These are phyloP conservation scores for Coelastrella sp. DNA, from an alignment of 139 green algal species.

Conservation along the genomic window DNA sequence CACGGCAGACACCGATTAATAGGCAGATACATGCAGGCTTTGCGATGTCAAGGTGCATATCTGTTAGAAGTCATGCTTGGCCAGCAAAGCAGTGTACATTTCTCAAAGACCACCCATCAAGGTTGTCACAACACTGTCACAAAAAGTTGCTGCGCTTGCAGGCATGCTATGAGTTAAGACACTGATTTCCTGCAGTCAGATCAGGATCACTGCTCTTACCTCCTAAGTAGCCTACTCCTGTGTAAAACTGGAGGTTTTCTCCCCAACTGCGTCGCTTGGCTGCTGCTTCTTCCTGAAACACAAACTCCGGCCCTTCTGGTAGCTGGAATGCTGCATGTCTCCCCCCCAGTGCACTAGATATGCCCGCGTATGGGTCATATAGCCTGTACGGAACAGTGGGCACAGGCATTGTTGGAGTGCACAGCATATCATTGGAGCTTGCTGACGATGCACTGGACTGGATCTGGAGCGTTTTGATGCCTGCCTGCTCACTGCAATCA, in stretches of 20 bases:
- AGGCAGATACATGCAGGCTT: too few relatives aligned
- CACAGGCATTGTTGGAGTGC: background rate
- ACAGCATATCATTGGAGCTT: background rate
- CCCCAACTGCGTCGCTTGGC: constrained; percentile 81
- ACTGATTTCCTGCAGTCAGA: background rate
- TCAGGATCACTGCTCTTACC: constrained; percentile 53
- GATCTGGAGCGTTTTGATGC: background rate
- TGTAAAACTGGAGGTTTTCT: constrained; percentile 95
- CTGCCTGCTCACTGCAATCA: too few relatives aligned
- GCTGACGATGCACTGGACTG: background rate
- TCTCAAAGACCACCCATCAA: too few relatives aligned
- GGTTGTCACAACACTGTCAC: too few relatives aligned
- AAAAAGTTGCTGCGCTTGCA: background rate
- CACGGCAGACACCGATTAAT: background rate
- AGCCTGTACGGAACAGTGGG: background rate
- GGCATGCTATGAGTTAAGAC: background rate
- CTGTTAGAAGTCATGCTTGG: too few relatives aligned
- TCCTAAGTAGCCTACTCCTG: constrained; percentile 84
- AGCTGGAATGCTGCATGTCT: constrained; percentile 68
- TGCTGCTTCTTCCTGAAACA: constrained; percentile 89
- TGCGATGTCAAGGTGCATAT: too few relatives aligned
- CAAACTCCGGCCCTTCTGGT: constrained; percentile 84
- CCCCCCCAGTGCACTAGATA: constrained; percentile 49
- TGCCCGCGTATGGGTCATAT: constrained; percentile 45
- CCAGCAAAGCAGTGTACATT: too few relatives aligned